Evolutionary conservation across 805 yeast genomes (phyloP), one percentile per base, ranked within the genome.

Genomic region (Kodamaea fukazawae): DNA sequence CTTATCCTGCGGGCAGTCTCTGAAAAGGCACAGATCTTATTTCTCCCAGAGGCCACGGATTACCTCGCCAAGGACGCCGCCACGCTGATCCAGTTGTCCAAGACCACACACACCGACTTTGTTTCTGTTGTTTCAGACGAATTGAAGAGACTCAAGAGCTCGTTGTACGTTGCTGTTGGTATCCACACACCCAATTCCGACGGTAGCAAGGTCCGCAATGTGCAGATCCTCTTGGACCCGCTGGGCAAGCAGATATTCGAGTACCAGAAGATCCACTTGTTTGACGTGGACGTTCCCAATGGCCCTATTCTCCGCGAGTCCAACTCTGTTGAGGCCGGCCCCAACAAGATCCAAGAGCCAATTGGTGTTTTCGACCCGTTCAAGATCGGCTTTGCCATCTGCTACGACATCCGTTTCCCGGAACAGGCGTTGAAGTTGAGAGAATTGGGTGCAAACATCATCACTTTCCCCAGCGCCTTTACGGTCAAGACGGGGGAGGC

Each of bases 21-120:
- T 2, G 56, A 70, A 11, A 75, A 82, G 3, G 89, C 84, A 10
- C 70, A 74, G 46, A 78, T 87, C 3, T 67, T 93, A 4, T 88
- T 93, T 54, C 73, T 91, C 32, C 98, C 98, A 2, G 99, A 91
- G 58, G 98, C 98, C 0, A 75, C 93, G 4, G 98, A 91, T 58
- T 91, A 88, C 58, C 72, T 91, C 29, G 82, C 96, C 4, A 70
- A 78, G 38, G 78, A 78, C 53, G 82, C 90, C 1, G 58, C 51
- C 1, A 90, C 87, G 49, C 81, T 95, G 1, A 67, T 71, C 38
- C 49, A 65, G 18, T 63, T 91, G n/a, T 88, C 83, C 0, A 55
- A 68, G 29, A 33, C 41, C 11, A 56, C 65, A n/a, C 55, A 51
- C 25, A 61, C 65, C 1, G 55, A 65, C 35, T 78, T 74, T 48